Evolutionary conservation across 306 rosid genomes (phyloP), one percentile per base, ranked within the genome.

Genomic region (Gleditsia sinensis): DNA sequence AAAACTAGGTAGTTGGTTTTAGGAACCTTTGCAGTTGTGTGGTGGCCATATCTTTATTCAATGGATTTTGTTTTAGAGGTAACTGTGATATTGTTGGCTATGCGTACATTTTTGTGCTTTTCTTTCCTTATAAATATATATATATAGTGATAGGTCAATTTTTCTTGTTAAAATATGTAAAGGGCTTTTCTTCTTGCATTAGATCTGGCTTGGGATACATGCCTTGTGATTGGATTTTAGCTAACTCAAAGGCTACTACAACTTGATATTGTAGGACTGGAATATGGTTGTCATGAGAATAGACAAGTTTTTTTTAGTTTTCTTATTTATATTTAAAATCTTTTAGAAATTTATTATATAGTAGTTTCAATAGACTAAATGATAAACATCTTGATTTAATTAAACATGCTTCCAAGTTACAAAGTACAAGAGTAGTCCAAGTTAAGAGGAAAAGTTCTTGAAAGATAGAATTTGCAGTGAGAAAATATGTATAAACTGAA

Each of bases 31-130:
- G 75, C 86, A 67, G 69, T 79, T 46, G 79, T 90, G 46, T 92
- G 98, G 98, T 87, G 88, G 98, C 98, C 96, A 14, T 92, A 87
- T 78, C 79, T 92, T 27, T 71, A 86, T 76, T 92, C 98, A 54
- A 71, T 21, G 5, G 83, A 90, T 63, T 82, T 90, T 33, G 14
- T 85, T 81, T 80, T 87, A 40, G 86, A 78, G 96, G 96, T 90
- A 86, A 61, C n/a, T 5, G 0, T 36, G 70, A 25, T 40, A 17
- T 68, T 21, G 16, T 73, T 50, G 23, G 69, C 34, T 23, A 19
- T 6, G 42, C 12, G 20, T 39, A 51, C 32, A 54, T 48, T 27
- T 53, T 9, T 56, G 55, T 57, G 11, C 21, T 76, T 19, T 17
- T 17, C 28, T 21, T 58, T 19, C 39, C 8, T 42, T 56, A 19